Base-by-base conservation (phyloP, 1,284 basidiomycete genomes). In the Rhodotorula sp. region DNA sequence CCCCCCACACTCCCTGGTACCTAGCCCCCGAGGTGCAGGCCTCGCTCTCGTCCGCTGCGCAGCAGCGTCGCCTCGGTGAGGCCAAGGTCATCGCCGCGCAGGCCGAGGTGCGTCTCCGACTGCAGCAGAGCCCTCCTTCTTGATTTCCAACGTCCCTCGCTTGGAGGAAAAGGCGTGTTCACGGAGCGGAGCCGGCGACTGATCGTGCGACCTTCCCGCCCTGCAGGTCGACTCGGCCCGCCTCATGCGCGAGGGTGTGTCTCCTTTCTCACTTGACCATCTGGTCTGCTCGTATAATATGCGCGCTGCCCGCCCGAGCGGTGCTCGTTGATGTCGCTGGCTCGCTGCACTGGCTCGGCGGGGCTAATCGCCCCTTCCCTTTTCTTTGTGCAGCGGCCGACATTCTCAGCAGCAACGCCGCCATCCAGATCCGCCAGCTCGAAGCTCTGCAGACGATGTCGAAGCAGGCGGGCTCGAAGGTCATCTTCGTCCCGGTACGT, bases 61-160 rank as follows among this genome's bases (percentile, higher is more conserved):
- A 95, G 61, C 83, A 92, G 84, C 96, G 95, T 86, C 88, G 95
- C 72, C 89, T 97, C 76, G 95, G 94, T 83, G 95, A 97, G 84
- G 88, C 87, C 81, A 97, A 95, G 83, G 93, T 98, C 80, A 97
- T 98, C 78, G 94, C 94, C 59, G 96, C 95, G 0, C 88, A 92
- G 73, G 96, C 95, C 29, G 95, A 98, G 84, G 95, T 97, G 19
- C 53, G 53, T 54, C 32, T 29, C 53, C 9, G 2, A n/a, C 10
- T 15, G 27, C n/a, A n/a, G n/a, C n/a, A n/a, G n/a, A n/a, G n/a
- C n/a, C n/a, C n/a, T n/a, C n/a, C n/a, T n/a, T n/a, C n/a, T n/a
- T n/a, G n/a, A n/a, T n/a, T n/a, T n/a, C n/a, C n/a, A n/a, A n/a
- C n/a, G n/a, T n/a, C n/a, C n/a, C n/a, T n/a, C n/a, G n/a, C n/a